These are phyloP conservation scores for Geosiphon pyriformis DNA, from an alignment of 192 early-diverging fungal species.

Conservation along the genomic window DNA sequence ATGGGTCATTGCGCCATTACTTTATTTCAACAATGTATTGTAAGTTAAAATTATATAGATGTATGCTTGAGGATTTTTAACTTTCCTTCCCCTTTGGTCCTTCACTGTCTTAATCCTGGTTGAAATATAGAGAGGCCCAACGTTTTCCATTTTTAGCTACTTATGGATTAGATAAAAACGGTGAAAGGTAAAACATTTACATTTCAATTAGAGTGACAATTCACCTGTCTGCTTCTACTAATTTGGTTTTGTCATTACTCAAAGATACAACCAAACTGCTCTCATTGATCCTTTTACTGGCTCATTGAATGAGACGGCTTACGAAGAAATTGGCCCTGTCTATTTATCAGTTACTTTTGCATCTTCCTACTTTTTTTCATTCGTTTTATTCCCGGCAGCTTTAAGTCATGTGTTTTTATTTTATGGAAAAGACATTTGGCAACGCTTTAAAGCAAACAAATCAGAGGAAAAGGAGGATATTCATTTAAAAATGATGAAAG, in stretches of 20 bases:
- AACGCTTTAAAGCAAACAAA: slow-evolving; percentile 26
- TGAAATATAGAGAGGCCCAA: slow-evolving; percentile 5
- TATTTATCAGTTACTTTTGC: slow-evolving; percentile 57
- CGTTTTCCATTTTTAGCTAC: neutral
- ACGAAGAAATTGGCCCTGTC: slow-evolving; percentile 49
- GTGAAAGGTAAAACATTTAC: neutral
- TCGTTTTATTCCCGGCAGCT: slow-evolving; percentile 53
- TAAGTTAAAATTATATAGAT: neutral
- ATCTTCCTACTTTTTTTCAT: slow-evolving; percentile 49
- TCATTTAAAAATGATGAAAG: slow-evolving; percentile 18
- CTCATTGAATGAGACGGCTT: slow-evolving; percentile 46
- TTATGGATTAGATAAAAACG: slow-evolving; percentile 5
- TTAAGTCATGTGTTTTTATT: slow-evolving; percentile 51
- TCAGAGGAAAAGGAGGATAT: slow-evolving; percentile 12
- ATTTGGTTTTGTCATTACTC: too few relatives aligned
- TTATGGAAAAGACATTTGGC: slow-evolving; percentile 55
- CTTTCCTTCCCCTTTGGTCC: too few relatives aligned
- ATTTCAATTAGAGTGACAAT: too few relatives aligned
- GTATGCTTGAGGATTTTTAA: neutral
- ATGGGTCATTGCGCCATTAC: slow-evolving; percentile 2
- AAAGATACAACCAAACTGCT: slow-evolving; percentile 44
- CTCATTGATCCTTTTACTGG: slow-evolving; percentile 35
- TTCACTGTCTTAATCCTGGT: too few relatives aligned
- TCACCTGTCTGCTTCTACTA: neutral
- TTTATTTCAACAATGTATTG: slow-evolving; percentile 7